phyloP scores from a whole-genome alignment of 345 rosid species.

The Salix koriyanagi region DNA sequence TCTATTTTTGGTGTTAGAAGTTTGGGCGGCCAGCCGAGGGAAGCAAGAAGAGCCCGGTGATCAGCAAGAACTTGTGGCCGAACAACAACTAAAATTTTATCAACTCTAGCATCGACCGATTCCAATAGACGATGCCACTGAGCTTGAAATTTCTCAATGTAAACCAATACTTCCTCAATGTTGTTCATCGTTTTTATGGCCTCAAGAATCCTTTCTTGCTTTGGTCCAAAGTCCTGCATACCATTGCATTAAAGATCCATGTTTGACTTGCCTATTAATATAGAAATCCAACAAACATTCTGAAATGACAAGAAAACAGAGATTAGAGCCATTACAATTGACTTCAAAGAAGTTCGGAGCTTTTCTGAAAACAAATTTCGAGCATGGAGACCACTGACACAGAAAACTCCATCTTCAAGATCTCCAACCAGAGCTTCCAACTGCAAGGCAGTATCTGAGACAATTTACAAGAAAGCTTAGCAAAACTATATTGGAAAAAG shows the following conservation, averaged over 20 bases:
- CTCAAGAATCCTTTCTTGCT: slow-evolving; percentile 43
- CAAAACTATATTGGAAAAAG: neutral
- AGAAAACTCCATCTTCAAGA: slow-evolving; percentile 69
- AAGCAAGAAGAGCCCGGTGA: slow-evolving; percentile 65
- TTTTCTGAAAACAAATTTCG: slow-evolving; percentile 43
- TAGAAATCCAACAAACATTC: slow-evolving; percentile 3
- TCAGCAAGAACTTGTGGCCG: slow-evolving; percentile 64
- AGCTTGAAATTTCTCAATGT: slow-evolving; percentile 38
- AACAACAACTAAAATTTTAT: slow-evolving; percentile 50
- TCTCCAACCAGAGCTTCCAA: slow-evolving; percentile 82
- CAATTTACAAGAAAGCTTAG: neutral
- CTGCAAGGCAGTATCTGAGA: slow-evolving; percentile 52
- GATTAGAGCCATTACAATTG: slow-evolving; percentile 21
- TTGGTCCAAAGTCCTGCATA: slow-evolving; percentile 48
- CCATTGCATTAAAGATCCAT: slow-evolving; percentile 4
- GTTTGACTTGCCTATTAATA: neutral
- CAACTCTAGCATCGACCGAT: slow-evolving; percentile 65
- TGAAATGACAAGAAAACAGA: slow-evolving; percentile 9
- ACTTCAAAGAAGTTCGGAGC: slow-evolving; percentile 21
- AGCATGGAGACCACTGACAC: slow-evolving; percentile 20
- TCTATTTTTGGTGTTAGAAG: slow-evolving; percentile 38
- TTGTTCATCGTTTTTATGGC: slow-evolving; percentile 48
- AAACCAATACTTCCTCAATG: slow-evolving; percentile 46
- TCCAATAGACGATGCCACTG: slow-evolving; percentile 57
- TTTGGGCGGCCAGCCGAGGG: slow-evolving; percentile 83